These are phyloP conservation scores for Mycena kentingensis DNA, from an alignment of 768 basidiomycete genomes.

Conservation along the genomic window DNA sequence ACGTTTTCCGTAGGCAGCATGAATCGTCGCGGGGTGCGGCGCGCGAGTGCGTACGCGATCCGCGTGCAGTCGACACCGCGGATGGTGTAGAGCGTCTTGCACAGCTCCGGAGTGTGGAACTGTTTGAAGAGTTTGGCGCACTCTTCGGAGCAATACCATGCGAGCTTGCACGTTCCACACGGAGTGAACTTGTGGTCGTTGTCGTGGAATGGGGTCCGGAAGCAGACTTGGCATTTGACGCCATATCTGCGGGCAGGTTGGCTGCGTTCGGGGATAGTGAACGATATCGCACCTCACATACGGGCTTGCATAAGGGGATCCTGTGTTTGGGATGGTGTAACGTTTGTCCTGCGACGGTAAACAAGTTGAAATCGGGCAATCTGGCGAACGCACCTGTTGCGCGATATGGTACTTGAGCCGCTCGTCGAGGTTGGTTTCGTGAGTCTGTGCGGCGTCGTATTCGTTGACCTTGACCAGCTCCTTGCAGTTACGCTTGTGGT, in stretches of 20 bases:
- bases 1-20: not conserved
- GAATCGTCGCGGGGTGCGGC: not conserved
- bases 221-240: conserved; percentile 13
- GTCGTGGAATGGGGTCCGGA: conserved; percentile 14
- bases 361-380: no score
- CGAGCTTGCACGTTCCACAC: conserved; percentile 5
- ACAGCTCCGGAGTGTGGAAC: not conserved
- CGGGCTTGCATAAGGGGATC: no score
- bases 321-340: no score
- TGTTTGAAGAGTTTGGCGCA: not conserved
- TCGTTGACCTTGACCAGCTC: conserved; percentile 4
- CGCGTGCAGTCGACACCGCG: not conserved
- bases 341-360: no score
- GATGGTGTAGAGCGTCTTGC: not conserved
- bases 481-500: not conserved
- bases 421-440: not conserved
- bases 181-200: not conserved
- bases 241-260: not conserved
- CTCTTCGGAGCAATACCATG: conserved; percentile 13
- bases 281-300: no score
- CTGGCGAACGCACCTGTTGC: not conserved
- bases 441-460: not conserved
- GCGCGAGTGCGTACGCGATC: not conserved
- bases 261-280: no score
- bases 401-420: not conserved